Evolutionary conservation across 2,329 filamentous ascomycete species (phyloP).

Genomic region (Corynespora cassiicola): DNA sequence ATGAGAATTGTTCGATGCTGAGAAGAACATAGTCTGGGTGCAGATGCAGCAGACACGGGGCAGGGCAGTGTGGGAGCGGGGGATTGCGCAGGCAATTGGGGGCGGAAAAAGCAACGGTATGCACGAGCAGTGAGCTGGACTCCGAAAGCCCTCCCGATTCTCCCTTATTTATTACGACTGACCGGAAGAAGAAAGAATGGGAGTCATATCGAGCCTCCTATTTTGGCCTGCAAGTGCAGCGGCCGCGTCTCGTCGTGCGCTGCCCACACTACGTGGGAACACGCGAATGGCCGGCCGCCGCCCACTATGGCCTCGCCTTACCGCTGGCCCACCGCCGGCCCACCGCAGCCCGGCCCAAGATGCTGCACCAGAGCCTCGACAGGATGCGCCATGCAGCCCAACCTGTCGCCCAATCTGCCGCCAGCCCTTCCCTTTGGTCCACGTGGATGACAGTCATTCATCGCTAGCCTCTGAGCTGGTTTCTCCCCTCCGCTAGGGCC

Average conservation of each 20-base stretch:
- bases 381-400: slow-evolving; percentile 24
- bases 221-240: slow-evolving; percentile 6
- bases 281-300: slow-evolving; percentile 15
- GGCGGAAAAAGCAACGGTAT: slow-evolving; percentile 6
- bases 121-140: slow-evolving; percentile 10
- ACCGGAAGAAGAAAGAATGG: slow-evolving; percentile 10
- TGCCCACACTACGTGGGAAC: slow-evolving; percentile 7
- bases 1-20: slow-evolving; percentile 31
- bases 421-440: slow-evolving; percentile 16
- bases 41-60: slow-evolving; percentile 5
- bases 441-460: slow-evolving; percentile 20
- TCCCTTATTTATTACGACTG: slow-evolving; percentile 25
- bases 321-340: slow-evolving; percentile 10
- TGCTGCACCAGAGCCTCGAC: slow-evolving; percentile 21
- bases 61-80: too few relatives aligned
- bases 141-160: slow-evolving; percentile 3
- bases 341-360: slow-evolving; percentile 18
- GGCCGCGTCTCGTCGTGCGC: slow-evolving; percentile 8
- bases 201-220: slow-evolving; percentile 12
- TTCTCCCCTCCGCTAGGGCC: too few relatives aligned
- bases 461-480: slow-evolving; percentile 10
- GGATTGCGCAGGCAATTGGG: slow-evolving; percentile 10
- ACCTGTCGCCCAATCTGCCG: slow-evolving; percentile 21
- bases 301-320: slow-evolving; percentile 14
- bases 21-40: slow-evolving; percentile 40